Conservation (phyloP, 139 green algal genomes). For the Tetradesmus obliquus region DNA sequence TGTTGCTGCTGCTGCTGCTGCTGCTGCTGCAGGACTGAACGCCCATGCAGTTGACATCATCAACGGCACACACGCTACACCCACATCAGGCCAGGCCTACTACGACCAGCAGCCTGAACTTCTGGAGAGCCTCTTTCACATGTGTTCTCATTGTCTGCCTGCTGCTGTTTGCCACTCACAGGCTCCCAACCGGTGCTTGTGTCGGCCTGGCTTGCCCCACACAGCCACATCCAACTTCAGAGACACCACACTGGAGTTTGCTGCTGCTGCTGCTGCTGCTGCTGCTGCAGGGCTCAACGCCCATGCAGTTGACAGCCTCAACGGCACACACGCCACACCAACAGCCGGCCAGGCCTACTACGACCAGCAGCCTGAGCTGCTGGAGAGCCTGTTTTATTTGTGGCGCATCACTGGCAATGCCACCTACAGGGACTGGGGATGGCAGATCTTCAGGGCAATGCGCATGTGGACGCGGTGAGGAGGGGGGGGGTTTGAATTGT, state of each 20-base stretch:
- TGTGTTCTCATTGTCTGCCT: too few relatives aligned
- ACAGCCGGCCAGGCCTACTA: slow-evolving; percentile 45
- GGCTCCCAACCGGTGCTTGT: too few relatives aligned
- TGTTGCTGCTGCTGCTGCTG: too few relatives aligned
- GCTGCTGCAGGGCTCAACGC: neutral
- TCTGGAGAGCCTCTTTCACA: too few relatives aligned
- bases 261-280: neutral
- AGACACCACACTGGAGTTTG: neutral
- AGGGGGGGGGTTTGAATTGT: slow-evolving; percentile 62
- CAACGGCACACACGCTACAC: too few relatives aligned
- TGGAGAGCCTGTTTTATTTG: slow-evolving; percentile 87
- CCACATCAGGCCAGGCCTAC: too few relatives aligned
- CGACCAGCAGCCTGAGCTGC: slow-evolving; percentile 82
- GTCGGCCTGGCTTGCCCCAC: too few relatives aligned
- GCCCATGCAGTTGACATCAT: too few relatives aligned
- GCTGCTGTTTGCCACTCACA: too few relatives aligned
- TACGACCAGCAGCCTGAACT: too few relatives aligned
- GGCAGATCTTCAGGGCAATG: slow-evolving; percentile 81
- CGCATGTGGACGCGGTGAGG: slow-evolving; percentile 57
- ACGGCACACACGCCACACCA: neutral
- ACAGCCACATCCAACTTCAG: too few relatives aligned
- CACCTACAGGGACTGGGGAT: slow-evolving; percentile 82
- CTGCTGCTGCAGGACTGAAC: too few relatives aligned
- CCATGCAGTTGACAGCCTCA: neutral
- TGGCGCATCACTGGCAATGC: slow-evolving; percentile 77